These are phyloP conservation scores for Suaeda aralocaspica DNA, from an alignment of 148 eudicot genomes.

Conservation along the genomic window DNA sequence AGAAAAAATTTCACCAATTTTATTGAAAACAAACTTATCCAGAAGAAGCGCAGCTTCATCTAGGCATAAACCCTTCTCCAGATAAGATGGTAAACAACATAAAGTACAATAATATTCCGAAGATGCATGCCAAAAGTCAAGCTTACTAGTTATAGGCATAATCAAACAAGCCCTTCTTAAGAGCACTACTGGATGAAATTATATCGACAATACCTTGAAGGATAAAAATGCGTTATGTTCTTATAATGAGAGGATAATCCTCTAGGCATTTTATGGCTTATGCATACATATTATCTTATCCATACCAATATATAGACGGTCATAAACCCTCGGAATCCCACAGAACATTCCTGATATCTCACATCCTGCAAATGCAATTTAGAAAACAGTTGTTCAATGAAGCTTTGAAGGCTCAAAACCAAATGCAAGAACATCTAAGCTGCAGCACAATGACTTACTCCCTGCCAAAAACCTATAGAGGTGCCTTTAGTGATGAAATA, in stretches of 20 bases:
- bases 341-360: constrained; percentile 62
- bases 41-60: constrained; percentile 89
- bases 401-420: not conserved
- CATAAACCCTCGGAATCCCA: constrained; percentile 94
- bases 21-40: constrained; percentile 81
- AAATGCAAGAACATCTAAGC: not conserved
- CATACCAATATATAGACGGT: constrained; percentile 76
- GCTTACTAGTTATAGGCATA: constrained; percentile 89
- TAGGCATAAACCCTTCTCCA: constrained; percentile 84
- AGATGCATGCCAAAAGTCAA: not conserved
- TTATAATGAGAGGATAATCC: not conserved
- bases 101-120: not conserved
- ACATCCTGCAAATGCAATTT: constrained; percentile 51
- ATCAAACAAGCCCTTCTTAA: constrained; percentile 67
- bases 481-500: constrained; percentile 67
- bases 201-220: constrained; percentile 69
- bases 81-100: constrained; percentile 25
- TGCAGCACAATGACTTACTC: constrained; percentile 46
- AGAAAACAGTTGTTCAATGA: constrained; percentile 11
- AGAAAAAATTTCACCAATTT: constrained; percentile 38
- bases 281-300: not conserved
- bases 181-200: constrained; percentile 56
- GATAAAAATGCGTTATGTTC: not conserved
- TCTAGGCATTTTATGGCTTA: not conserved
- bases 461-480: constrained; percentile 96